Base-by-base conservation (phyloP, 1,139 yeast species). In the Blastobotrys proliferans region DNA sequence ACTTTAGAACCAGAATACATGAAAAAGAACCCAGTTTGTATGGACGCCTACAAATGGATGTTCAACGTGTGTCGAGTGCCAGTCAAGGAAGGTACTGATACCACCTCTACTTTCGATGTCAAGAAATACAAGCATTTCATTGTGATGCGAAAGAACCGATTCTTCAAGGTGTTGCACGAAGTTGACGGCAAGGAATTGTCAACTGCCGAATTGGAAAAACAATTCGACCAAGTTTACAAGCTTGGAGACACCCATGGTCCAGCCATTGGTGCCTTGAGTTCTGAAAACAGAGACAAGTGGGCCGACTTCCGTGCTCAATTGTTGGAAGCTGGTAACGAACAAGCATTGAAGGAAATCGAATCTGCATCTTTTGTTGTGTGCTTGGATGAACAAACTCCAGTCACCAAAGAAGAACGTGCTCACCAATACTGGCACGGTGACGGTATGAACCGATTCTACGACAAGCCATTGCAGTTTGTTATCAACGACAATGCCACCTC, bases 381-480 rank as follows among this genome's bases (percentile, higher is more conserved):
- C 57, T 74, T 92, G 45, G 98, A 92, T 62, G 78, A 77, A 45
- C 75, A 76, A 49, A 60, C 68, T 35, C 97, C 97, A 22, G 70
- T 80, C 45, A 82, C 95, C 25, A 73, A 83, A 52, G 94, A 83
- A 62, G 95, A 87, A 62, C 84, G 90, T 61, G 82, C 96, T 10
- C 80, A 80, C 59, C 83, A 79, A 66, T 77, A 81, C 66, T 92
- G 97, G 97, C 96, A 88, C 68, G 97, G 97, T 22, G 80, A 87
- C 65, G 97, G 97, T 46, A 68, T 73, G 59, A 92, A 92, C 72
- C 76, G 98, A 61, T 92, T 77, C 72, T 90, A 76, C 65, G 97
- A 92, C 71, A 92, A 92, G 72, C 94, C 97, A 5, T 70, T 85
- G 52, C 94, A 92, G 69, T 83, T 86, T 62, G 77, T 88, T 53